Evolutionary conservation across 345 rosid species (phyloP).

Genomic region (Melaleuca alternifolia): DNA sequence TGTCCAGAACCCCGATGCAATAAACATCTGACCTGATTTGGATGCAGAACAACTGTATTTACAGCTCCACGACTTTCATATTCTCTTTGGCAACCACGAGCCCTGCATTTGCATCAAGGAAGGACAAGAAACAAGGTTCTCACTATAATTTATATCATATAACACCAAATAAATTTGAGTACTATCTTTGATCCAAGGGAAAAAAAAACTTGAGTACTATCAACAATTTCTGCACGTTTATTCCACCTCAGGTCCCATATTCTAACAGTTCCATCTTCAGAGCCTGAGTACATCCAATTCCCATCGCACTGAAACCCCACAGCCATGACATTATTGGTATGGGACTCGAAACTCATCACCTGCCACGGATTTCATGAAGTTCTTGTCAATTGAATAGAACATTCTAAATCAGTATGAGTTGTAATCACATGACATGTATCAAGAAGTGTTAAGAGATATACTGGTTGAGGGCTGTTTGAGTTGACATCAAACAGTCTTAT

Average conservation of each 20-base stretch:
- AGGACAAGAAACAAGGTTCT: background rate
- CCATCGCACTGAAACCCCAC: constrained; percentile 98
- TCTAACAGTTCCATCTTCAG: constrained; percentile 95
- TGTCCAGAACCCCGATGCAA: background rate
- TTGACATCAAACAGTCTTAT: constrained; percentile 80
- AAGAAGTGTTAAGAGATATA: constrained; percentile 5
- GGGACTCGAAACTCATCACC: constrained; percentile 92
- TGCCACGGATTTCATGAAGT: constrained; percentile 5
- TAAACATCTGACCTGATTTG: constrained; percentile 67
- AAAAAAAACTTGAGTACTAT: background rate
- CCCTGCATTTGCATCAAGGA: constrained; percentile 40
- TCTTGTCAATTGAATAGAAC: background rate
- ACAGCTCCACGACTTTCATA: constrained; percentile 97
- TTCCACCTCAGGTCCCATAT: constrained; percentile 90
- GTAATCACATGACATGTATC: background rate
- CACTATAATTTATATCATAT: background rate
- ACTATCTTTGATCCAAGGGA: too few relatives aligned
- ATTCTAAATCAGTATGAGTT: background rate
- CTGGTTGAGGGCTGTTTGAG: constrained; percentile 74
- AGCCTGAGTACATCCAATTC: constrained; percentile 99
- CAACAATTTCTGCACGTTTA: background rate
- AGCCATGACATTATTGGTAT: constrained; percentile 92
- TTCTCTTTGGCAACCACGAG: constrained; percentile 95
- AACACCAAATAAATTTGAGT: background rate
- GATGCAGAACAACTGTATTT: constrained; percentile 88